A percentile compares a stretch with the other conserved stretches of the same genome.
Conservation (phyloP, 768 basidiomycete genomes). For the Termitomyces eurrhizus region DNA sequence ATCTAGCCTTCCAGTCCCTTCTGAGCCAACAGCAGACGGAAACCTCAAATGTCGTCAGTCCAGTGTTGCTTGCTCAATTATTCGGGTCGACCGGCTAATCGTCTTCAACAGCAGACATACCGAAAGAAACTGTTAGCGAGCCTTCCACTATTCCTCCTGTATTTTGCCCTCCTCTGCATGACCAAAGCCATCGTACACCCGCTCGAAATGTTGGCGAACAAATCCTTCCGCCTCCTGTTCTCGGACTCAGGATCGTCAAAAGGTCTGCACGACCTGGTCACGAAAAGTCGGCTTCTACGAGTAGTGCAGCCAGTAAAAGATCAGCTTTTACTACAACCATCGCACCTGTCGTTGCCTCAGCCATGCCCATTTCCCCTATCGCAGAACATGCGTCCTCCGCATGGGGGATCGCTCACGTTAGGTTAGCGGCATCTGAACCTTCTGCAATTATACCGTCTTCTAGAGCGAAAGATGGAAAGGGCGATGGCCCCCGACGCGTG, state of each 20-base stretch:
- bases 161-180: constrained; percentile 13
- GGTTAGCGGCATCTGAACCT: constrained; percentile 2
- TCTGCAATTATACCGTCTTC: not conserved
- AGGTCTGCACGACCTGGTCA: constrained; percentile 23
- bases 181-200: constrained; percentile 8
- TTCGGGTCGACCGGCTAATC: not conserved
- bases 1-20: not conserved
- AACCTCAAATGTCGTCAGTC: not conserved
- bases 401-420: constrained; percentile 1
- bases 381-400: not conserved
- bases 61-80: not conserved
- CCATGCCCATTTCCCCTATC: not conserved
- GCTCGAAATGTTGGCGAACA: constrained; percentile 12
- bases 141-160: constrained; percentile 4
- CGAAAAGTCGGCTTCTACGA: constrained; percentile 16
- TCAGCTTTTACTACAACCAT: not conserved
- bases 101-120: not conserved
- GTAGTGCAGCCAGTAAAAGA: constrained; percentile 7
- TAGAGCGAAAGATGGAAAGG: constrained; percentile 9
- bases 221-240: constrained; percentile 33
- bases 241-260: constrained; percentile 48
- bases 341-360: not conserved
- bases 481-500: constrained; percentile 34
- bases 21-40: not conserved
- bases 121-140: not conserved